Conservation (phyloP, 495 filamentous ascomycete genomes). For the Talaromyces nanjingensis region DNA sequence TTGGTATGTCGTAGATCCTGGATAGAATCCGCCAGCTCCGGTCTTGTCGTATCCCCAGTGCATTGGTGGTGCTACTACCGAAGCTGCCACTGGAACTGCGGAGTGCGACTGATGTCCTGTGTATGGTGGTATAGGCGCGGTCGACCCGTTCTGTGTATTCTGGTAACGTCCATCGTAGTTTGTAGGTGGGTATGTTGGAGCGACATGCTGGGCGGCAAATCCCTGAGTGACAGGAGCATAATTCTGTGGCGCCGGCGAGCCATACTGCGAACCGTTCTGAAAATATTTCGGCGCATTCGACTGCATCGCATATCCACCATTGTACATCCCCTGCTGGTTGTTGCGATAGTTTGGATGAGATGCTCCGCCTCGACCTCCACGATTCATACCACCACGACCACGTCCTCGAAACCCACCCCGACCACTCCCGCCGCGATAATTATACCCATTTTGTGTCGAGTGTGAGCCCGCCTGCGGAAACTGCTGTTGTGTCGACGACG, state of each 20-base stretch:
- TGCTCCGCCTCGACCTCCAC: slow-evolving; percentile 46
- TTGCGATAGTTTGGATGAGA: slow-evolving; percentile 14
- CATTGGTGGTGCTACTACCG: slow-evolving; percentile 51
- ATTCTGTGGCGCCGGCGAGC: background rate
- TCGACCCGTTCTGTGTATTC: background rate
- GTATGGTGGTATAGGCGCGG: slow-evolving; percentile 13
- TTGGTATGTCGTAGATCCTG: slow-evolving; percentile 10
- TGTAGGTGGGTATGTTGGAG: slow-evolving; percentile 11
- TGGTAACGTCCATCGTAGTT: slow-evolving; percentile 24
- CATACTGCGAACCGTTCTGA: background rate
- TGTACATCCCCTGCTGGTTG: background rate
- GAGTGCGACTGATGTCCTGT: background rate
- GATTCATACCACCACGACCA: slow-evolving; percentile 39
- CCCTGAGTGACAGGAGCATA: background rate
- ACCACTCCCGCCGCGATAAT: slow-evolving; percentile 26
- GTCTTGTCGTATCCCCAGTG: slow-evolving; percentile 49
- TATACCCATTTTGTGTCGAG: slow-evolving; percentile 15
- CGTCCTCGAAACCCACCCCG: slow-evolving; percentile 32
- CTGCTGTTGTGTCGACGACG: slow-evolving; percentile 23
- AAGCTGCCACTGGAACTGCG: background rate
- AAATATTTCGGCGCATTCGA: background rate
- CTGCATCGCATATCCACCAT: slow-evolving; percentile 1
- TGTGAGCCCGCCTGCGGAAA: slow-evolving; percentile 3
- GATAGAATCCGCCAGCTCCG: slow-evolving; percentile 15
- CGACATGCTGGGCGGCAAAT: background rate